Evolutionary conservation across 805 yeast genomes (phyloP).

Genomic region (Ogataea henricii): DNA sequence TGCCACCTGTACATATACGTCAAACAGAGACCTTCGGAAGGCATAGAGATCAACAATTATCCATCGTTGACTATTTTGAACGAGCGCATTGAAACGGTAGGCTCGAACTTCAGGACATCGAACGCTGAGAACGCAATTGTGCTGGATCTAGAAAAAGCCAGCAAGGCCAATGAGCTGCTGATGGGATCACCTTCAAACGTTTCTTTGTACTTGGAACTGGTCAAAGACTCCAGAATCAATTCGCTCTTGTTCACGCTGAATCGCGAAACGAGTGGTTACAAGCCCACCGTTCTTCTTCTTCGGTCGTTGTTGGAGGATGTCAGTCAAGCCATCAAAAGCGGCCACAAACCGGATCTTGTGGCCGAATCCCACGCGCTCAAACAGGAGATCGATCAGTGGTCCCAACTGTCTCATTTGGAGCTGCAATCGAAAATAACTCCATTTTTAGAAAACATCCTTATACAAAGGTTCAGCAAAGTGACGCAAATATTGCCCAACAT

Average conservation of each 20-base stretch:
- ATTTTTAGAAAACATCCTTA: conserved; percentile 29
- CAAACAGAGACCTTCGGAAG: conserved; percentile 25
- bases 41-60: conserved; percentile 25
- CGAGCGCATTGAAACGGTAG: conserved; percentile 10
- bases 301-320: conserved; percentile 31
- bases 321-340: conserved; percentile 14
- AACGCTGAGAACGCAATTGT: conserved; percentile 12
- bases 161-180: conserved; percentile 32
- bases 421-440: conserved; percentile 36
- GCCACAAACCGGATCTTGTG: conserved; percentile 13
- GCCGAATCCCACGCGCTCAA: conserved; percentile 14
- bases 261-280: conserved; percentile 33
- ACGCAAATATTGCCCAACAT: conserved; percentile 34
- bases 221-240: conserved; percentile 31
- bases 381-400: conserved; percentile 33
- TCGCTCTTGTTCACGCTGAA: conserved; percentile 30
- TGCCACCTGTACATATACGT: conserved; percentile 36
- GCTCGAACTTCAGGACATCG: conserved; percentile 19
- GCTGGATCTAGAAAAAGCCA: conserved; percentile 30
- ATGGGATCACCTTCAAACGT: conserved; percentile 30
- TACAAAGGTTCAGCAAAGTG: conserved; percentile 31
- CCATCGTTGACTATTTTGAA: conserved; percentile 32
- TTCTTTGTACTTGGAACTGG: conserved; percentile 28
- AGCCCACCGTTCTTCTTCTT: conserved; percentile 28
- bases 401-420: conserved; percentile 38